These are phyloP conservation scores for Helicocarpus griseus DNA, from an alignment of 2,329 filamentous ascomycete species.

Conservation along the genomic window DNA sequence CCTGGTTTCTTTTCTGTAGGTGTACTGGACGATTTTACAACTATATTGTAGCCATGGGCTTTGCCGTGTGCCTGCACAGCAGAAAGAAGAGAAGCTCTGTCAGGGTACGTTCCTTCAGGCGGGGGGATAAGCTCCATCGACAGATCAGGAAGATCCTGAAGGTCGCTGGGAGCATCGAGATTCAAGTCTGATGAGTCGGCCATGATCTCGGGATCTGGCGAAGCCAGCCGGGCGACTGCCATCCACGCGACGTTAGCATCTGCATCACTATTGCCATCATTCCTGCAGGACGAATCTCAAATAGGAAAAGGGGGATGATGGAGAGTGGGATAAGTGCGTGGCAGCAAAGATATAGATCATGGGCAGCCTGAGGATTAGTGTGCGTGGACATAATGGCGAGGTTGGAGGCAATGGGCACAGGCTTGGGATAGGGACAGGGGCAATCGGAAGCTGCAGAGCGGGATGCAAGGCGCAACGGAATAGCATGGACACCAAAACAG, in stretches of 20 bases:
- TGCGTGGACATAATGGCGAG: constrained; percentile 29
- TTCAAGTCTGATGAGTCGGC: constrained; percentile 34
- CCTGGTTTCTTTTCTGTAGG: constrained; percentile 37
- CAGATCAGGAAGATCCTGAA: constrained; percentile 36
- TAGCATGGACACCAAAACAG: background rate
- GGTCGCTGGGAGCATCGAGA: constrained; percentile 36
- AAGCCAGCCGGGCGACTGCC: background rate
- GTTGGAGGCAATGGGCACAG: constrained; percentile 3
- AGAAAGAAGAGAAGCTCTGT: constrained; percentile 30
- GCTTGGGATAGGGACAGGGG: background rate
- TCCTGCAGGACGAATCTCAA: background rate
- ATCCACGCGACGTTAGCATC: constrained; percentile 2
- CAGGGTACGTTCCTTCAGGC: constrained; percentile 35
- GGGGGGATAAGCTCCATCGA: constrained; percentile 33
- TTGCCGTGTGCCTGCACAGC: constrained; percentile 34
- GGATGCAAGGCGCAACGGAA: background rate
- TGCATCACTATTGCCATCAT: background rate
- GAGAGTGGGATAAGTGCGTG: constrained; percentile 27
- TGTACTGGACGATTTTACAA: constrained; percentile 37
- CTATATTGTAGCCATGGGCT: constrained; percentile 35
- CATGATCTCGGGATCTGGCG: constrained; percentile 19
- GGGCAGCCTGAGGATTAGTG: constrained; percentile 15
- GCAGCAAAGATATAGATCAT: constrained; percentile 24
- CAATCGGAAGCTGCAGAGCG: background rate
- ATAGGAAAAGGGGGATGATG: constrained; percentile 3